Percentiles rank a stretch among this genome's conserved stretches.
phyloP scores from a whole-genome alignment of 1,139 yeast genomes.

The Magnusiomyces tetraspermus region DNA sequence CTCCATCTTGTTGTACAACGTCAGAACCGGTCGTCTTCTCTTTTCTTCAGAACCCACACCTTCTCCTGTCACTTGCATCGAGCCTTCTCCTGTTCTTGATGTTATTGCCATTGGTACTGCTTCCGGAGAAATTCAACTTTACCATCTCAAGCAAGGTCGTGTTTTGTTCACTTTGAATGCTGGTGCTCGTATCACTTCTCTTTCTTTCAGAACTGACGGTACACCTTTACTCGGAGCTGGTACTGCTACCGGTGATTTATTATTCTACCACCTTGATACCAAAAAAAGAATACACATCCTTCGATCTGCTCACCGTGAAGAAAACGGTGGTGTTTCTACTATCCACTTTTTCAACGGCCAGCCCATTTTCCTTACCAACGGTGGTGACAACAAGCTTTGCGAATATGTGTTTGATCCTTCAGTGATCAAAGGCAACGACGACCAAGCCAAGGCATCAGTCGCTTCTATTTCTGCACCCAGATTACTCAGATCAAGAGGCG shows the following conservation, averaged over 20 bases:
- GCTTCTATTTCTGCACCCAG: conserved; percentile 78
- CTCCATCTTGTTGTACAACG: conserved; percentile 52
- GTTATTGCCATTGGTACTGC: conserved; percentile 68
- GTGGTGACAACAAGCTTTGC: conserved; percentile 83
- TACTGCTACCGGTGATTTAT: conserved; percentile 68
- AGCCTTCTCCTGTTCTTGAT: conserved; percentile 81
- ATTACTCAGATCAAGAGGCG: conserved; percentile 86
- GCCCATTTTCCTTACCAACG: conserved; percentile 82
- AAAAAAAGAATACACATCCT: conserved; percentile 66
- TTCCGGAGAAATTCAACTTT: conserved; percentile 56
- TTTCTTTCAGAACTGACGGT: conserved; percentile 92
- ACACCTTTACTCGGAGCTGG: conserved; percentile 77
- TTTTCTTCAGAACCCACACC: conserved; percentile 44
- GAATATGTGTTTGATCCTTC: conserved; percentile 94
- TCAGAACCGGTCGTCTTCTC: conserved; percentile 67
- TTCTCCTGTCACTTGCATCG: conserved; percentile 49
- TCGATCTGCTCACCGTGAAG: conserved; percentile 59
- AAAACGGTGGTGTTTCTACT: conserved; percentile 71
- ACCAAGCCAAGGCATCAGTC: conserved; percentile 33
- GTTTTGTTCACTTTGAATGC: conserved; percentile 46
- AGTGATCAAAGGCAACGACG: conserved; percentile 36
- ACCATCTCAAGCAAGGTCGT: conserved; percentile 60
- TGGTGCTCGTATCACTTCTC: conserved; percentile 52
- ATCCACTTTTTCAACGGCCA: conserved; percentile 82
- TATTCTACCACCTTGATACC: conserved; percentile 72